Percentiles rank a stretch among this genome's conserved stretches.
phyloP scores from a whole-genome alignment of 2,329 filamentous ascomycete species.

The Cytospora piceicola region DNA sequence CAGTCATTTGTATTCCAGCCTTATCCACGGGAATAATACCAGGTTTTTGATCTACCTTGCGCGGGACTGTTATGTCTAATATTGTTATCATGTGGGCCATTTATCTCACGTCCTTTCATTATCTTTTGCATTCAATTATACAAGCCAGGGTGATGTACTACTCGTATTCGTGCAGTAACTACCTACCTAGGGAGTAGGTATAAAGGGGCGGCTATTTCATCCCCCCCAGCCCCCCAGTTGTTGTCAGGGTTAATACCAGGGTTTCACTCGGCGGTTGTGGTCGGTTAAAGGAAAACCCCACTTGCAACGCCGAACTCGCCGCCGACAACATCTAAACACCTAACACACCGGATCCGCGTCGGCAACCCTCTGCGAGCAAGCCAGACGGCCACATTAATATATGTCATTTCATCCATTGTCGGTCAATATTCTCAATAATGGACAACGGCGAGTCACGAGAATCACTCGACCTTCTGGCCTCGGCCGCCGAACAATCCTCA shows the following conservation, averaged over 20 bases:
- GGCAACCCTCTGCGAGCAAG: conserved; percentile 2
- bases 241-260: too few relatives aligned
- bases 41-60: too few relatives aligned
- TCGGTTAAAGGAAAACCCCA: neutral
- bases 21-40: too few relatives aligned
- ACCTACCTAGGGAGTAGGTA: too few relatives aligned
- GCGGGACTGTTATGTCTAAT: too few relatives aligned
- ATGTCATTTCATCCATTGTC: conserved; percentile 5
- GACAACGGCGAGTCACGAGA: conserved; percentile 28
- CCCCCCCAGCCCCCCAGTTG: neutral
- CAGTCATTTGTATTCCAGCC: too few relatives aligned
- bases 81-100: neutral
- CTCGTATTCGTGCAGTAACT: too few relatives aligned
- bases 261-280: too few relatives aligned
- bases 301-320: conserved; percentile 5
- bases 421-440: conserved; percentile 5
- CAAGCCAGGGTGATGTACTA: too few relatives aligned
- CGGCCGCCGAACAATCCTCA: conserved; percentile 30
- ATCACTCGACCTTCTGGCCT: conserved; percentile 30
- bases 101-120: neutral
- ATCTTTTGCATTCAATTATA: too few relatives aligned
- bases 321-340: conserved; percentile 14
- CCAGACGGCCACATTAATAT: conserved; percentile 13
- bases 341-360: conserved; percentile 14
- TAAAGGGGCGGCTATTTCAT: too few relatives aligned